Percentiles rank a stretch among this genome's conserved stretches.
Evolutionary conservation across 768 basidiomycete genomes (phyloP).

Genomic region (Crucibulum laeve): DNA sequence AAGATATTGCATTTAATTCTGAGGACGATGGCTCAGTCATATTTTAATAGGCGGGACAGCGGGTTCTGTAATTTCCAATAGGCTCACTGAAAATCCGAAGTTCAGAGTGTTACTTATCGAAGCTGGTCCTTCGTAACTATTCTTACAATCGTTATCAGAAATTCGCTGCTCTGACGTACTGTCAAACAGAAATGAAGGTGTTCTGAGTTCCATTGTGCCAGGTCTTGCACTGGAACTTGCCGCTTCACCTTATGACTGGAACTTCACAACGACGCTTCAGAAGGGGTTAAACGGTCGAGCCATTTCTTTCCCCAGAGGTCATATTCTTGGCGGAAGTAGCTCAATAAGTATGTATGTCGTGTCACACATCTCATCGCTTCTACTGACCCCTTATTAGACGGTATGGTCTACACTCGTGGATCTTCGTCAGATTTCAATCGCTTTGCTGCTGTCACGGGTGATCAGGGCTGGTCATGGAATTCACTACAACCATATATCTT

Average conservation of each 20-base stretch:
- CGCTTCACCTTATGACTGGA: conserved; percentile 24
- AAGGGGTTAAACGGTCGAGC: conserved; percentile 16
- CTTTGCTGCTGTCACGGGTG: conserved; percentile 19
- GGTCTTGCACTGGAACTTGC: neutral
- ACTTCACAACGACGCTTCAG: conserved; percentile 25
- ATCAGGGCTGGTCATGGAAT: conserved; percentile 27
- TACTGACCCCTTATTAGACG: conserved; percentile 13
- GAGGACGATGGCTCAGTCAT: neutral
- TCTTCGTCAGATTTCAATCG: conserved; percentile 22
- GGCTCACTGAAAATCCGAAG: conserved; percentile 20
- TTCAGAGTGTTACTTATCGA: conserved; percentile 24
- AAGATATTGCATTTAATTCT: neutral
- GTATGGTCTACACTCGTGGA: conserved; percentile 25
- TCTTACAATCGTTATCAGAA: neutral
- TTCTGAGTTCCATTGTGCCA: conserved; percentile 13
- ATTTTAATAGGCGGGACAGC: conserved; percentile 18
- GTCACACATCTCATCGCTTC: neutral
- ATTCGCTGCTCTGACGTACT: neutral
- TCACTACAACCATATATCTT: conserved; percentile 19
- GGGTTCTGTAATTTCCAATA: conserved; percentile 22
- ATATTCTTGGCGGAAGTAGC: conserved; percentile 25
- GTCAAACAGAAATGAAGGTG: conserved; percentile 13
- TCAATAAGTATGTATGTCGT: conserved; percentile 20
- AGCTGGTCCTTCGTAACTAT: conserved; percentile 21
- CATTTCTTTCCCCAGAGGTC: conserved; percentile 20